phyloP scores from a whole-genome alignment of 2,329 filamentous ascomycete genomes.

The Rasamsonia emersonii region DNA sequence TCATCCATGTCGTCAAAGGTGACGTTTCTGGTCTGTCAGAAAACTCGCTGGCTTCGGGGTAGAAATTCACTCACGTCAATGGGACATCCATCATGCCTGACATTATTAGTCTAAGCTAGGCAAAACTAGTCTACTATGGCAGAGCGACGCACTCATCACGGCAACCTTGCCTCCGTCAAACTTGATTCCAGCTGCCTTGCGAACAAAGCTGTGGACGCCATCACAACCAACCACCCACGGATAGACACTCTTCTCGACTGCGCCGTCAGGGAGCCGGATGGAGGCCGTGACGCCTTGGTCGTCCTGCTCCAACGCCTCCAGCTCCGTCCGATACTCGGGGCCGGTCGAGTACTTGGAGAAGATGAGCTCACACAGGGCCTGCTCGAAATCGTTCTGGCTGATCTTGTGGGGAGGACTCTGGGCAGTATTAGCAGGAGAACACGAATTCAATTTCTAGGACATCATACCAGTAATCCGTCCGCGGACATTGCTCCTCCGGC shows the following conservation, averaged over 20 bases:
- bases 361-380: neutral
- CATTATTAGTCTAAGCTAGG: constrained; percentile 1
- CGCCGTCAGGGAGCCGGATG: constrained; percentile 1
- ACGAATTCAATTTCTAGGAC: neutral
- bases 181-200: constrained; percentile 1
- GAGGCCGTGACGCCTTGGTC: neutral
- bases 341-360: constrained; percentile 1
- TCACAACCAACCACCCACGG: constrained; percentile 2
- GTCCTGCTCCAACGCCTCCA: constrained; percentile 1
- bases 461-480: constrained; percentile 1
- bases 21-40: neutral
- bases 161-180: too few relatives aligned
- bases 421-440: too few relatives aligned
- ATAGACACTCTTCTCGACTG: neutral
- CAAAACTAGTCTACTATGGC: too few relatives aligned
- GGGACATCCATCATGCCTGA: neutral
- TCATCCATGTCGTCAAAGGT: constrained; percentile 3
- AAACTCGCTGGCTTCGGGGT: neutral
- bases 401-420: too few relatives aligned
- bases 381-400: constrained; percentile 1
- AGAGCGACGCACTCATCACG: too few relatives aligned
- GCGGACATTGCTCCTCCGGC: constrained; percentile 1
- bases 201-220: constrained; percentile 3
- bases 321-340: constrained; percentile 1
- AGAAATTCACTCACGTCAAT: too few relatives aligned